phyloP scores from a whole-genome alignment of 116 monocot genomes.

The Posidonia oceanica region DNA sequence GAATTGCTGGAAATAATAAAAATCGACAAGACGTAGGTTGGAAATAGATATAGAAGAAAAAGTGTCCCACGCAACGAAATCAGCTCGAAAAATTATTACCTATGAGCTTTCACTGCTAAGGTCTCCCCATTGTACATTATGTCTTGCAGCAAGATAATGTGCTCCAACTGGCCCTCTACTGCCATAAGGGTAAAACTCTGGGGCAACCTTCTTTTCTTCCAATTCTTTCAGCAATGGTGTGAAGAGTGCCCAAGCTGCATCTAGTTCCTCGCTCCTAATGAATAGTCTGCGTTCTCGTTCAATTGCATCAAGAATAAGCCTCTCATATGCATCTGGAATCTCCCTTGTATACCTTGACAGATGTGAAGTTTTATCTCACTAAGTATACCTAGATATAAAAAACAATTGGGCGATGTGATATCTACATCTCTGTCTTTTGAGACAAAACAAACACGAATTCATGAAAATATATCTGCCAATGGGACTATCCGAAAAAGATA shows the following conservation, averaged over 20 bases:
- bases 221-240: conserved; percentile 56
- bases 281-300: conserved; percentile 61
- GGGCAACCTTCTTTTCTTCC: conserved; percentile 52
- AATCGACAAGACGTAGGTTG: no score
- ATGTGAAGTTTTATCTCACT: neutral
- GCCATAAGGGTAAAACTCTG: conserved; percentile 68
- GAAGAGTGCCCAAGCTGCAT: conserved; percentile 76
- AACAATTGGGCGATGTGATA: no score
- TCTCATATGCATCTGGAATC: conserved; percentile 84
- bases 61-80: no score
- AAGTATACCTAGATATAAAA: no score
- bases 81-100: no score
- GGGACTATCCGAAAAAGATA: no score
- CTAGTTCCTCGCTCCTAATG: conserved; percentile 75
- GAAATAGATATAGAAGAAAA: no score
- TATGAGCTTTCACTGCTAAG: conserved; percentile 8
- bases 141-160: conserved; percentile 68
- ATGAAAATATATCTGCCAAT: no score
- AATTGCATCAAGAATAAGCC: conserved; percentile 60
- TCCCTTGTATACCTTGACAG: conserved; percentile 41
- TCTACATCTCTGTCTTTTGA: no score
- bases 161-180: conserved; percentile 68
- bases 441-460: no score
- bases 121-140: conserved; percentile 75
- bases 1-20: no score